These are phyloP conservation scores for Apium graveolens DNA, from an alignment of 129 eudicot genomes.

Conservation along the genomic window DNA sequence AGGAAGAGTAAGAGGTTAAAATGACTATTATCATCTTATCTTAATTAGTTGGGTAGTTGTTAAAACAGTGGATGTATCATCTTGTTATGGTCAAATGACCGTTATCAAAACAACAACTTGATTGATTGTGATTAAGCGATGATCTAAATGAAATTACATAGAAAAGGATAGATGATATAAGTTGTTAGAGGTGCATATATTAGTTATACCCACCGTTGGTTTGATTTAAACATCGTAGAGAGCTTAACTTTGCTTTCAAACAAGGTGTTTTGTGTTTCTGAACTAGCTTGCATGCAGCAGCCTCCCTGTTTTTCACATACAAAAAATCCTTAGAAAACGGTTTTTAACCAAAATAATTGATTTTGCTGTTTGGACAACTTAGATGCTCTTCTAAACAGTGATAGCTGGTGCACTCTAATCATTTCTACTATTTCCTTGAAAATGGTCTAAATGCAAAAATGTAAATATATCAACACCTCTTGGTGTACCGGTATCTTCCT, in stretches of 20 bases:
- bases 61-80: not conserved
- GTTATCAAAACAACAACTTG: not conserved
- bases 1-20: no score
- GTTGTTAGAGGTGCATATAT: not conserved
- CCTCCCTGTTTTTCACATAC: not conserved
- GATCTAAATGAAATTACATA: not conserved
- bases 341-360: not conserved
- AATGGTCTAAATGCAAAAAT: not conserved
- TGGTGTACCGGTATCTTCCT: no score
- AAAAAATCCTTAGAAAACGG: not conserved
- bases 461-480: no score
- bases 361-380: not conserved
- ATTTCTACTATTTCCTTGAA: not conserved
- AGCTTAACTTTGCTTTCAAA: conserved; percentile 27
- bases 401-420: not conserved
- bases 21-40: not conserved
- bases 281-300: not conserved
- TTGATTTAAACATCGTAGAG: not conserved
- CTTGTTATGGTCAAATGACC: not conserved
- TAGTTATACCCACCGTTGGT: conserved; percentile 23
- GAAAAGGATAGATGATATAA: conserved; percentile 1
- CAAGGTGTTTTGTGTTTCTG: conserved; percentile 9
- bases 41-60: not conserved
- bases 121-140: not conserved
- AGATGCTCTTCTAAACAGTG: not conserved